A percentile compares a stretch with the other conserved stretches of the same genome.
phyloP scores from a whole-genome alignment of 306 rosid genomes.

The Fragaria nilgerrensis region DNA sequence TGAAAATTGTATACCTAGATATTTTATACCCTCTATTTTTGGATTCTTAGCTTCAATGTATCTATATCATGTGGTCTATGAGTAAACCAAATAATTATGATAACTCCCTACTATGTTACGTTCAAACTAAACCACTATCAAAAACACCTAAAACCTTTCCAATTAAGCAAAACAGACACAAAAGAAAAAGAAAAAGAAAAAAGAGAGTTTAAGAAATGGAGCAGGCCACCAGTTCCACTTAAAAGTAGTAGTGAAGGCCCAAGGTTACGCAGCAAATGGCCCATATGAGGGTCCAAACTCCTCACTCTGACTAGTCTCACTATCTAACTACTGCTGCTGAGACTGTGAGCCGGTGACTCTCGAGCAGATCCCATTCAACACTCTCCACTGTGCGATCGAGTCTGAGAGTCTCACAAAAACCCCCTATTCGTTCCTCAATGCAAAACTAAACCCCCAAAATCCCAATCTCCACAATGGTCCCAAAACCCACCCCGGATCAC shows the following conservation, averaged over 20 bases:
- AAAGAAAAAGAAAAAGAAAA: no score
- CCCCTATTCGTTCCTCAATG: neutral
- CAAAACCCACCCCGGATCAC: slow-evolving; percentile 31
- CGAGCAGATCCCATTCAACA: neutral
- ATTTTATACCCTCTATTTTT: no score
- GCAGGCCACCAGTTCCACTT: neutral
- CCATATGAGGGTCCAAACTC: neutral
- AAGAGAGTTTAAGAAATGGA: neutral
- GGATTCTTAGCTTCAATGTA: no score
- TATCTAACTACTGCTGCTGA: neutral
- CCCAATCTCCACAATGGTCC: slow-evolving; percentile 31
- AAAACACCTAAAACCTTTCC: no score
- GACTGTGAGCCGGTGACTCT: neutral
- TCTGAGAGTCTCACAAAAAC: neutral
- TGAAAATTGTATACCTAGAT: no score
- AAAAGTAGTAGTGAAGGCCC: neutral
- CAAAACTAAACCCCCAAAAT: neutral
- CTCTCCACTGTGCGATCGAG: neutral
- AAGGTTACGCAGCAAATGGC: neutral
- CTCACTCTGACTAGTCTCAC: neutral
- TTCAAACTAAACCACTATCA: no score
- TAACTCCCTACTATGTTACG: no score
- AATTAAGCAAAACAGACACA: no score
- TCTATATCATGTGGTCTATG: no score
- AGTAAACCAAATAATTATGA: no score